Base-by-base conservation (phyloP, 495 filamentous ascomycete genomes). In the Saxophila tyrrhenica region DNA sequence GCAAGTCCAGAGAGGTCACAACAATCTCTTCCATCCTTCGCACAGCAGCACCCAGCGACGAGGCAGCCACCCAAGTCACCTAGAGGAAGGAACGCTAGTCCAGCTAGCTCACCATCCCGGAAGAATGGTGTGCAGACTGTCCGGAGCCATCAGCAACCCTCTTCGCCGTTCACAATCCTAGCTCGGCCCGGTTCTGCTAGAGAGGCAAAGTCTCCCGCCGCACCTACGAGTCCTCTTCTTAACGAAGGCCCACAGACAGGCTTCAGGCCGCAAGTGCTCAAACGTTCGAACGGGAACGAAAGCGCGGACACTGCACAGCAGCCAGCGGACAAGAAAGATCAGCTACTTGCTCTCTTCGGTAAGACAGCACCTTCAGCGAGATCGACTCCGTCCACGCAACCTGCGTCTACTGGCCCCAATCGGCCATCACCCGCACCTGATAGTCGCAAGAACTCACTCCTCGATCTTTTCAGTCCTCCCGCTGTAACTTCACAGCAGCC, bases 161-260 rank as follows among this genome's bases (percentile, higher is more conserved):
- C 47, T 23, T 45, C 73, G 13, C 69, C 70, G 0, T 70, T 76
- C 24, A 74, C 67, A 0, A 76, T 77, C 45, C 51, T 76, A 25
- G 51, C 74, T 2, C 64, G 74, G 43, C 72, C 73, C 2, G 67
- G 71, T 44, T 59, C 61, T 21, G 63, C 62, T 16, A 71, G 70
- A 57, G 69, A 58, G 17, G 65, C 73, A 48, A 57, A 57, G 53
- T 54, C 59, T 0, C 57, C 63, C 11, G 48, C 50, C 9, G 1
- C 32, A 7, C 43, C 54, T 35, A 50, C 60, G 17, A 55, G 51
- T 51, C 45, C 52, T 9, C 39, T 51, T 11, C 16, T 38, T 5
- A 53, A 55, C 9, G 57, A 59, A 24, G 23, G 25, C 11, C 21
- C 52, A 15, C 48, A 50, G 29, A 20, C 57, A 1, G 49, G 8